Conservation (phyloP, 176 grass and related monocot genomes). For the Eleusine indica region DNA sequence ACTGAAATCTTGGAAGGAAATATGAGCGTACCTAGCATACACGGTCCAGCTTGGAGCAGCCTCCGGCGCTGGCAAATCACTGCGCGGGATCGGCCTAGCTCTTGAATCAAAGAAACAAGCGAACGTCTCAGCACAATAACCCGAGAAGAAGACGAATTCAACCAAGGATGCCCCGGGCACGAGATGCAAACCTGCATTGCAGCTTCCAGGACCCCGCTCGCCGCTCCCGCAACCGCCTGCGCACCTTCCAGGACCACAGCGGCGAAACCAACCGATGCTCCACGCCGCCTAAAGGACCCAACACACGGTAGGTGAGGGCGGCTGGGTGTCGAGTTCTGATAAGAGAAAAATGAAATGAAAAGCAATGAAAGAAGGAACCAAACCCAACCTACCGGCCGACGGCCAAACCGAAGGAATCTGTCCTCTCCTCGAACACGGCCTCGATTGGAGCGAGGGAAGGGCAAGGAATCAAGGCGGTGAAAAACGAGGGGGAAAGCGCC, state of each 20-base stretch:
- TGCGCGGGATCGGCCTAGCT: slow-evolving; percentile 4
- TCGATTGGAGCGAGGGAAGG: neutral
- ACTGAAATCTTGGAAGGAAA: neutral
- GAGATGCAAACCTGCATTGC: slow-evolving; percentile 40
- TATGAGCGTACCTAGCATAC: slow-evolving; percentile 26
- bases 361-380: neutral
- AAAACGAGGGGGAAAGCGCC: slow-evolving; percentile 1
- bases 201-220: neutral
- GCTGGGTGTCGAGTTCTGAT: slow-evolving; percentile 1
- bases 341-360: neutral
- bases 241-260: slow-evolving; percentile 23
- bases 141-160: neutral
- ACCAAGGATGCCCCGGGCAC: neutral
- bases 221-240: no score
- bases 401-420: slow-evolving; percentile 22
- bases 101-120: slow-evolving; percentile 23
- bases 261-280: slow-evolving; percentile 24
- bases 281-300: slow-evolving; percentile 12
- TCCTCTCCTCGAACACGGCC: slow-evolving; percentile 9
- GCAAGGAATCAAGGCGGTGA: neutral
- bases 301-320: slow-evolving; percentile 33
- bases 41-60: neutral
- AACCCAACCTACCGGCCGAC: slow-evolving; percentile 19
- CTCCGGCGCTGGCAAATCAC: neutral
- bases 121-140: neutral